phyloP scores from a whole-genome alignment of 805 yeast species.

The Zygosaccharomyces gambellarensis region DNA sequence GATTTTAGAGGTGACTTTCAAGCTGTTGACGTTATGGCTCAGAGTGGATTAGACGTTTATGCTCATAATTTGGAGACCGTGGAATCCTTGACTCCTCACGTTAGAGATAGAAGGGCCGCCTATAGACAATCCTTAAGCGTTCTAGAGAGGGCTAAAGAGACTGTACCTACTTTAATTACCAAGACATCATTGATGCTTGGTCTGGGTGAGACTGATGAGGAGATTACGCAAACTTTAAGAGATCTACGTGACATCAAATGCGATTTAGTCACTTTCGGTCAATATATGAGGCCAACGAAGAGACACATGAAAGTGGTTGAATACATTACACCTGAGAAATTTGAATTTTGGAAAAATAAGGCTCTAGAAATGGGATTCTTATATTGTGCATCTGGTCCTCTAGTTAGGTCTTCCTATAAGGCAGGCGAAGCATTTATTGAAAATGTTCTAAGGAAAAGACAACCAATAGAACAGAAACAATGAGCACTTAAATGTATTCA shows the following conservation, averaged over 20 bases:
- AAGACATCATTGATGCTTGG: conserved; percentile 97
- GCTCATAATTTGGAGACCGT: conserved; percentile 98
- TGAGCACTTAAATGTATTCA: not conserved
- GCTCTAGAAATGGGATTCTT: conserved; percentile 89
- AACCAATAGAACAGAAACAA: conserved; percentile 5
- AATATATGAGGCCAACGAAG: conserved; percentile 98
- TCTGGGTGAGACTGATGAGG: conserved; percentile 92
- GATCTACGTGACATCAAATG: conserved; percentile 74
- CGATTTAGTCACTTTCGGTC: conserved; percentile 97
- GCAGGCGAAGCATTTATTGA: conserved; percentile 98
- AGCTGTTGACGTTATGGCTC: conserved; percentile 74
- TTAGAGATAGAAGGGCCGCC: conserved; percentile 95
- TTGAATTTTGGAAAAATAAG: conserved; percentile 83
- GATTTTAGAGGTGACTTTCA: conserved; percentile 90
- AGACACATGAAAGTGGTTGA: conserved; percentile 98
- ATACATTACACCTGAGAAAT: conserved; percentile 88
- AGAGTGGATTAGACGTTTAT: conserved; percentile 87
- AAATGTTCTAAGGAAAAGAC: conserved; percentile 78
- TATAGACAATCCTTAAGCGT: conserved; percentile 83
- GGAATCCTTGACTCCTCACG: conserved; percentile 88
- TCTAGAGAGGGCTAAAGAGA: conserved; percentile 71
- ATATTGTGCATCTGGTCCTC: conserved; percentile 95
- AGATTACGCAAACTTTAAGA: conserved; percentile 64
- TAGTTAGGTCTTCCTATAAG: conserved; percentile 93
- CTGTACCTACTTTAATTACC: conserved; percentile 71